phyloP scores from a whole-genome alignment of 257 asterid species.

The Echium plantagineum region DNA sequence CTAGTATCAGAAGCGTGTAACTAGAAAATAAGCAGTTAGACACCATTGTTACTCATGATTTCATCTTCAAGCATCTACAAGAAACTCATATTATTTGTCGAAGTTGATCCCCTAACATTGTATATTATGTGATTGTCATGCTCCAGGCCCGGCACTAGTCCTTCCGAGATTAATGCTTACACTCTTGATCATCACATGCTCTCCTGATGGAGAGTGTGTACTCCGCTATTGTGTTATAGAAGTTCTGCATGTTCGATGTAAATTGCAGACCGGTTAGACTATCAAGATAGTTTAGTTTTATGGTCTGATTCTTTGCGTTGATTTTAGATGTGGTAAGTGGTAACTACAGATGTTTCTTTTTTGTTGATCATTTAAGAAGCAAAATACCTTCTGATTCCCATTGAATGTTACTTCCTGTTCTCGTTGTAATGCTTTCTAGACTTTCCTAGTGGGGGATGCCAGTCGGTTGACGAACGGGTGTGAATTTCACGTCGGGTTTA shows the following conservation, averaged over 20 bases:
- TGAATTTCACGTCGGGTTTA: too few species aligned
- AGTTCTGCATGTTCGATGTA: background rate
- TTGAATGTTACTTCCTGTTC: background rate
- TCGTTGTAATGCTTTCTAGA: background rate
- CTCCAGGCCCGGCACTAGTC: constrained; percentile 90
- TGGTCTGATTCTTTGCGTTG: background rate
- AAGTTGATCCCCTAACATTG: background rate
- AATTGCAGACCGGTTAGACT: background rate
- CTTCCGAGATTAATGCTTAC: constrained; percentile 74
- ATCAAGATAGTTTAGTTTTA: background rate
- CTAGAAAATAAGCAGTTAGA: background rate
- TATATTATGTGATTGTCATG: constrained; percentile 9
- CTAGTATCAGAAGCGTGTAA: too few species aligned
- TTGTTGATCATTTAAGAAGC: background rate
- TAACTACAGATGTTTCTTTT: background rate
- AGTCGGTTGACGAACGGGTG: too few species aligned
- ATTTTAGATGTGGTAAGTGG: background rate
- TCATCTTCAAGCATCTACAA: background rate
- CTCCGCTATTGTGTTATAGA: too few species aligned
- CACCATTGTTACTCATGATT: background rate
- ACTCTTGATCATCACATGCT: constrained; percentile 49
- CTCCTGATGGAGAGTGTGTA: background rate
- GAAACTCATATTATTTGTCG: background rate
- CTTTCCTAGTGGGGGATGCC: too few species aligned
- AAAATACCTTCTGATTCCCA: background rate